Base-by-base conservation (phyloP, 306 rosid genomes). In the Begonia masoniana region DNA sequence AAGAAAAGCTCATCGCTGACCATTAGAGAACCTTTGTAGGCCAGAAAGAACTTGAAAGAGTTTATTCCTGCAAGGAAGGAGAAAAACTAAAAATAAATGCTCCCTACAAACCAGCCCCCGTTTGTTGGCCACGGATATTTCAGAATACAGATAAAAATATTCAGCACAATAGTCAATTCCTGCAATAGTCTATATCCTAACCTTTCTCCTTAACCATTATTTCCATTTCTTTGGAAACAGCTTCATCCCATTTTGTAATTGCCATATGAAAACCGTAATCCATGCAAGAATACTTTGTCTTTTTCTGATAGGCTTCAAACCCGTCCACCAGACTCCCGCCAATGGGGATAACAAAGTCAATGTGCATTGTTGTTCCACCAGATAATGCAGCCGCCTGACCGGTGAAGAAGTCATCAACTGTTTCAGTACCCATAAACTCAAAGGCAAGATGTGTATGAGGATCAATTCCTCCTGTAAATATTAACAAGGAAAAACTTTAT, bases 361-460 rank as follows among this genome's bases (percentile, higher is more conserved):
- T 82, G 66, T 89, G 95, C 97, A 85, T 85, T 12, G 97, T 89
- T 19, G 97, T 89, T 65, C 97, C 97, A 61, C 95, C 97, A 56
- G 95, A 89, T 81, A 89, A 82, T 51, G 95, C 94, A 13, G 97
- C 97, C 24, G 97, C 97, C 74, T 89, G 97, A 57, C 97, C 95
- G 67, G 70, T 74, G 77, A 89, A 85, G 84, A 85, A 89, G 75
- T 89, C 91, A 60, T 85, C 95, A 45, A 71, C 57, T 0, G 91
- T 65, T 58, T 53, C 77, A 15, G 79, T 60, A 52, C 61, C 74
- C 95, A 85, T 82, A 71, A 80, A 81, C 72, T 69, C 85, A 46
- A 89, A 54, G 41, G 69, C 81, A 36, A 89, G 73, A 75, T 89
- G 97, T 41, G 95, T 80, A 67, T 89, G 97, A 57, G 97, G 97